phyloP scores from a whole-genome alignment of 768 basidiomycete genomes.

The Auriscalpium vulgare region DNA sequence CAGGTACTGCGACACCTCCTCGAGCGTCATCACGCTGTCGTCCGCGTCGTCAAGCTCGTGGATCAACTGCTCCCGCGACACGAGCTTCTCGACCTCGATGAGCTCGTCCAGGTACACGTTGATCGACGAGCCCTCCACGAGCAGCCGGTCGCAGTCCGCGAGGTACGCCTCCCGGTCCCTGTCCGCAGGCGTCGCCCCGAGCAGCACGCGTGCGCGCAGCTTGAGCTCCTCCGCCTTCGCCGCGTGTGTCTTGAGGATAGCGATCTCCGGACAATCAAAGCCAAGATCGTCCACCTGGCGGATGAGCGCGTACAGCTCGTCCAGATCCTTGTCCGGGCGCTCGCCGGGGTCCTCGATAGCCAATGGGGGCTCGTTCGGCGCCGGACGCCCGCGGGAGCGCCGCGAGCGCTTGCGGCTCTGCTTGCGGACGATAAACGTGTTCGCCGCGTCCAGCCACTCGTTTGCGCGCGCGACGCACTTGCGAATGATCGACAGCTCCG shows the following conservation, averaged over 20 bases:
- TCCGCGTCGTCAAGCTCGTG: slow-evolving; percentile 69
- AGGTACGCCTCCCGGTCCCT: slow-evolving; percentile 50
- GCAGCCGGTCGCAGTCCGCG: slow-evolving; percentile 61
- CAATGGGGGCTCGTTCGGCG: slow-evolving; percentile 30
- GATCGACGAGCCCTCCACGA: slow-evolving; percentile 63
- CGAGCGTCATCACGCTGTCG: slow-evolving; percentile 59
- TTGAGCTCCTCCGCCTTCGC: slow-evolving; percentile 60
- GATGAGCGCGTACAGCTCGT: slow-evolving; percentile 63
- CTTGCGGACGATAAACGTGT: slow-evolving; percentile 70
- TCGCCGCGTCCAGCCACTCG: slow-evolving; percentile 84
- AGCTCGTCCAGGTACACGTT: slow-evolving; percentile 84
- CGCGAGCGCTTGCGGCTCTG: slow-evolving; percentile 68
- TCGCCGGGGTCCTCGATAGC: slow-evolving; percentile 51
- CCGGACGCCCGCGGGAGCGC: slow-evolving; percentile 44
- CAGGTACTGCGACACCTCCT: slow-evolving; percentile 69
- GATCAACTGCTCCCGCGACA: slow-evolving; percentile 70
- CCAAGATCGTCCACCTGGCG: slow-evolving; percentile 69
- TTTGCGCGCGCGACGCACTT: slow-evolving; percentile 77
- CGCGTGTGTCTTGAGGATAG: slow-evolving; percentile 42
- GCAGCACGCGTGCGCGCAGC: slow-evolving; percentile 43
- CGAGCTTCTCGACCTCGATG: slow-evolving; percentile 68
- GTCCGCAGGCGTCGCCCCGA: slow-evolving; percentile 34
- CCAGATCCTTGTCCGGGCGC: slow-evolving; percentile 61
- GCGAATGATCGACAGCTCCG: slow-evolving; percentile 63
- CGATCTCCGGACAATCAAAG: slow-evolving; percentile 78